Evolutionary conservation across 2,329 filamentous ascomycete genomes (phyloP), one percentile per base, ranked within the genome.

Genomic region (Cordyceps javanica): DNA sequence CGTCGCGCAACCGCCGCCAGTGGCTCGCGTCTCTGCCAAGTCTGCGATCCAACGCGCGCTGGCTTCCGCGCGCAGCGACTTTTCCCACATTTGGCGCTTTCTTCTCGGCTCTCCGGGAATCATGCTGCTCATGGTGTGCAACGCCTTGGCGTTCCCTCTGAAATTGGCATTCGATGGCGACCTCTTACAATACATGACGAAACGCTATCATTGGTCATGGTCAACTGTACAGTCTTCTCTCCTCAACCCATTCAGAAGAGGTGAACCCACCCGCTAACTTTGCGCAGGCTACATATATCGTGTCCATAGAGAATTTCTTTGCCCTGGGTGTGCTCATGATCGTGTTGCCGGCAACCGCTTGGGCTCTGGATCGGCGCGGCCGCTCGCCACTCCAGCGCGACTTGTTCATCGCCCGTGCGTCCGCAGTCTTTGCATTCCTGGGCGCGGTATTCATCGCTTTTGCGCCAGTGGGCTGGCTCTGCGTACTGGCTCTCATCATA

Each of bases 161-260:
- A 64, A 65, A 1, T 65, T 74, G 14, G 66, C 68, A 9, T 55
- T 73, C 5, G 41, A 68, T 0, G 66, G 70, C 25, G 71, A 72
- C 23, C 59, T 81, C 6, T 62, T 83, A 2, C 82, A 84, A 63
- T 83, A 83, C 62, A 72, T 78, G 55, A 77, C 76, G 1, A 77
- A 75, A 49, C 73, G 79, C 6, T 83, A 80, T 64, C 53, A 68
- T 30, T 77, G 80, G 72, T 73, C 72, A 8, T 78, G 77, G 75
- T 73, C 72, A 41, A 69, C 69, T 55, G 73, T 75, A 60, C 56
- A 68, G 16, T 23, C 10, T 11, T 34, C 28, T 9, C n/a, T 28
- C 9, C 10, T 60, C 61, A 8, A 60, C 21, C 25, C 10, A 13
- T n/a, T n/a, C n/a, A n/a, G n/a, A n/a, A 23, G 49, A 14, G 32